Evolutionary conservation across 371 early-diverging fungal species (phyloP).

Genomic region (Mucor irregularis): DNA sequence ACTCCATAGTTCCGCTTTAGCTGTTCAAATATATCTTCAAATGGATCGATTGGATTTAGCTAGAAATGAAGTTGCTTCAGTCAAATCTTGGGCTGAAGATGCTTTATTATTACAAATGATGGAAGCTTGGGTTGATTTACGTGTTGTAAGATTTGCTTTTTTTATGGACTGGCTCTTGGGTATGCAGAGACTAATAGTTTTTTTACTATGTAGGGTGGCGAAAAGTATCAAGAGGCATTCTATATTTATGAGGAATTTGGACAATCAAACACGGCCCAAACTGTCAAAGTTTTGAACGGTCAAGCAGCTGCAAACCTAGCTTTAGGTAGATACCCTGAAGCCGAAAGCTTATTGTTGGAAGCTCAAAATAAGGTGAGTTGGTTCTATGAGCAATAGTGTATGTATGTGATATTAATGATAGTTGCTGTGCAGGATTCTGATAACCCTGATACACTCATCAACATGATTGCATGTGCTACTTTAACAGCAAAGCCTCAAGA

Average conservation of each 20-base stretch:
- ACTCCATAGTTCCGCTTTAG: slow-evolving; percentile 66
- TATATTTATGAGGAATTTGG: slow-evolving; percentile 95
- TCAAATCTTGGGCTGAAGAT: slow-evolving; percentile 88
- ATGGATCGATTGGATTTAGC: slow-evolving; percentile 90
- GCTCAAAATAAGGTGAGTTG: slow-evolving; percentile 70
- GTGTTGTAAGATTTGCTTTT: slow-evolving; percentile 45
- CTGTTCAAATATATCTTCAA: slow-evolving; percentile 76
- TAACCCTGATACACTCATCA: slow-evolving; percentile 87
- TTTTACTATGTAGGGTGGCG: slow-evolving; percentile 59
- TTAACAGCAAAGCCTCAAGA: slow-evolving; percentile 73
- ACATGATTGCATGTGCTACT: slow-evolving; percentile 74
- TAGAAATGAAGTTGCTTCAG: slow-evolving; percentile 68
- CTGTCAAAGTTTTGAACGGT: slow-evolving; percentile 75
- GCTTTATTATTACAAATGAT: slow-evolving; percentile 89
- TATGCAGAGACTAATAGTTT: neutral
- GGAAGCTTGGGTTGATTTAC: slow-evolving; percentile 89
- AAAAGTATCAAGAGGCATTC: slow-evolving; percentile 84
- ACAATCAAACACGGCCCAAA: slow-evolving; percentile 71
- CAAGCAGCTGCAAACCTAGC: slow-evolving; percentile 88
- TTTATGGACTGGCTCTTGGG: neutral
- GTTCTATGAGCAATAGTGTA: neutral
- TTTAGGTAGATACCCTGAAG: slow-evolving; percentile 82
- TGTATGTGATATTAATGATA: neutral
- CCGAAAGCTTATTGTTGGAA: slow-evolving; percentile 80
- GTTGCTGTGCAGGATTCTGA: slow-evolving; percentile 55